These are phyloP conservation scores for Camptophora hylomeconis DNA, from an alignment of 2,329 filamentous ascomycete genomes.

Conservation along the genomic window DNA sequence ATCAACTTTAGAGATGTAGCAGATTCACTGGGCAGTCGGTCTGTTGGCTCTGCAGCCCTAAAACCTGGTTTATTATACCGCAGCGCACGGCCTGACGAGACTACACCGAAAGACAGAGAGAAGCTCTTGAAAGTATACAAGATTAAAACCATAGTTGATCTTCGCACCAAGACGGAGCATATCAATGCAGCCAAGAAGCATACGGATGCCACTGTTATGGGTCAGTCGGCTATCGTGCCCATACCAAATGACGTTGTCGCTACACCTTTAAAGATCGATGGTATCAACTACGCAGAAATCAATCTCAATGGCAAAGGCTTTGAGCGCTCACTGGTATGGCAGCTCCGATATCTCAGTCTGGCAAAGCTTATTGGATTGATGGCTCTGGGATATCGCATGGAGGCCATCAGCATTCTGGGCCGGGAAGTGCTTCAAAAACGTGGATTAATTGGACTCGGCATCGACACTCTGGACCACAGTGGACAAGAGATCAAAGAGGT, in stretches of 20 bases:
- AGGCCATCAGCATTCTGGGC: conserved; percentile 58
- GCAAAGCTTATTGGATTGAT: conserved; percentile 50
- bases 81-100: conserved; percentile 59
- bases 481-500: conserved; percentile 52
- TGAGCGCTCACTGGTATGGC: conserved; percentile 52
- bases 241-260: conserved; percentile 39
- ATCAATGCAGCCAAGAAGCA: conserved; percentile 53
- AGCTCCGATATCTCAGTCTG: conserved; percentile 49
- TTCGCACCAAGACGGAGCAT: conserved; percentile 71
- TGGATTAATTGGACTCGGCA: conserved; percentile 57
- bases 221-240: conserved; percentile 29
- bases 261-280: conserved; percentile 49
- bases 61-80: conserved; percentile 54
- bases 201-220: conserved; percentile 25
- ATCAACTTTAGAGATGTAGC: conserved; percentile 71
- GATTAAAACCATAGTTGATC: conserved; percentile 63
- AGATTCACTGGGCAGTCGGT: conserved; percentile 43
- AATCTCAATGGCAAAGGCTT: conserved; percentile 63
- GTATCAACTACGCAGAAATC: conserved; percentile 51
- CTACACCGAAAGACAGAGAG: conserved; percentile 50
- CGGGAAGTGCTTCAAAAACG: conserved; percentile 57
- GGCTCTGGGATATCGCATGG: conserved; percentile 51
- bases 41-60: conserved; percentile 27
- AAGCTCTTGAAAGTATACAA: conserved; percentile 46
- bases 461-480: conserved; percentile 57